Evolutionary conservation across 2,329 filamentous ascomycete genomes (phyloP).

Genomic region (Aspergillus sp.): DNA sequence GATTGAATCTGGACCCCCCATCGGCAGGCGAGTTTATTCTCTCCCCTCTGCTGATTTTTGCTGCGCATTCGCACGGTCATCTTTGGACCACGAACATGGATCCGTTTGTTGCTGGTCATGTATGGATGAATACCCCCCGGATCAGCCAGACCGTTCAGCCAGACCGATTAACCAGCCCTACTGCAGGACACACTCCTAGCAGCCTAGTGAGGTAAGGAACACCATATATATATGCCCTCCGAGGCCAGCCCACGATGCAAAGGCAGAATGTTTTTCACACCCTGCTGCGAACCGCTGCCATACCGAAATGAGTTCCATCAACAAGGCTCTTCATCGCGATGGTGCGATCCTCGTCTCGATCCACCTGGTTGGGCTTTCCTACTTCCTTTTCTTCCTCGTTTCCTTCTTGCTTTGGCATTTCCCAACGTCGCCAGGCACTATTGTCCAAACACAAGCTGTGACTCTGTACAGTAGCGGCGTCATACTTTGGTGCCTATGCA

Average conservation of each 20-base stretch:
- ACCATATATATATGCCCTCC: background rate
- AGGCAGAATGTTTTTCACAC: background rate
- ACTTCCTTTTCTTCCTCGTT: constrained; percentile 10
- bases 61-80: background rate
- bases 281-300: background rate
- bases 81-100: background rate
- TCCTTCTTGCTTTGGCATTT: constrained; percentile 11
- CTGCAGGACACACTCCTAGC: background rate
- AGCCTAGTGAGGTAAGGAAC: background rate
- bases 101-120: background rate
- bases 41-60: background rate
- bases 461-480: constrained; percentile 11
- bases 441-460: constrained; percentile 7
- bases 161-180: background rate
- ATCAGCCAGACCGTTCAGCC: background rate
- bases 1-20: background rate
- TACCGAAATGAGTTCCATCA: constrained; percentile 4
- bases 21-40: background rate
- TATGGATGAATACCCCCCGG: background rate
- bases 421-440: constrained; percentile 8
- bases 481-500: constrained; percentile 11
- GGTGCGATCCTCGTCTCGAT: constrained; percentile 9
- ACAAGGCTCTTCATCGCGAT: constrained; percentile 8
- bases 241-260: background rate
- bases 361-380: constrained; percentile 11